phyloP scores from a whole-genome alignment of 495 filamentous ascomycete species.

The Chaetomium cochliodes region DNA sequence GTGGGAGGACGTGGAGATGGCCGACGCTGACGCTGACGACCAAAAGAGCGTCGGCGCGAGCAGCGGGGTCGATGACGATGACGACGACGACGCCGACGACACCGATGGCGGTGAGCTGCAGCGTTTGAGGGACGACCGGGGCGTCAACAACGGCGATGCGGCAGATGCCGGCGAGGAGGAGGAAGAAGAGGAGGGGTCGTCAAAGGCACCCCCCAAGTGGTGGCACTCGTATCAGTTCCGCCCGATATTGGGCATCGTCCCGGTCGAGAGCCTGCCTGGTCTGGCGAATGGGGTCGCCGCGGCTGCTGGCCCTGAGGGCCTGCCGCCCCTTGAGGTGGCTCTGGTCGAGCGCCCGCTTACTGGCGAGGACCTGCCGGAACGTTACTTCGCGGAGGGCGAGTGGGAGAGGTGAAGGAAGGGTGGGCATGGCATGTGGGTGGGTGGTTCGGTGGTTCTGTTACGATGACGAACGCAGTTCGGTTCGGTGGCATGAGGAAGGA shows the following conservation, averaged over 20 bases:
- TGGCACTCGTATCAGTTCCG: constrained; percentile 91
- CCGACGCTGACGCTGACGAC: constrained; percentile 42
- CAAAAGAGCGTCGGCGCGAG: constrained; percentile 41
- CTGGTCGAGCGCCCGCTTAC: constrained; percentile 83
- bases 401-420: constrained; percentile 30
- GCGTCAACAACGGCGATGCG: constrained; percentile 23
- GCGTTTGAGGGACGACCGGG: constrained; percentile 36
- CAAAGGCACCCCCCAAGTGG: constrained; percentile 44
- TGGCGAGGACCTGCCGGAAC: constrained; percentile 76
- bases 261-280: constrained; percentile 49
- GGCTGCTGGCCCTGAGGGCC: not conserved
- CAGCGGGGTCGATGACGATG: constrained; percentile 40
- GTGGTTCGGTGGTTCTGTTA: not conserved
- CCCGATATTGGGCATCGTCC: constrained; percentile 84
- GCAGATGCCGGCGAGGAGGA: constrained; percentile 27
- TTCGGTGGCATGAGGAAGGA: not conserved
- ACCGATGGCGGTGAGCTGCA: constrained; percentile 43
- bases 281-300: constrained; percentile 28
- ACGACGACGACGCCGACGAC: constrained; percentile 45
- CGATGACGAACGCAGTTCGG: not conserved
- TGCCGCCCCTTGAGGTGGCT: constrained; percentile 67
- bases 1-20: constrained; percentile 41
- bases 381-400: constrained; percentile 68
- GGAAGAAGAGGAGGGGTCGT: not conserved
- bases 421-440: not conserved